Base-by-base conservation (phyloP, 2,329 filamentous ascomycete genomes). In the Zymoseptoria ardabiliae region DNA sequence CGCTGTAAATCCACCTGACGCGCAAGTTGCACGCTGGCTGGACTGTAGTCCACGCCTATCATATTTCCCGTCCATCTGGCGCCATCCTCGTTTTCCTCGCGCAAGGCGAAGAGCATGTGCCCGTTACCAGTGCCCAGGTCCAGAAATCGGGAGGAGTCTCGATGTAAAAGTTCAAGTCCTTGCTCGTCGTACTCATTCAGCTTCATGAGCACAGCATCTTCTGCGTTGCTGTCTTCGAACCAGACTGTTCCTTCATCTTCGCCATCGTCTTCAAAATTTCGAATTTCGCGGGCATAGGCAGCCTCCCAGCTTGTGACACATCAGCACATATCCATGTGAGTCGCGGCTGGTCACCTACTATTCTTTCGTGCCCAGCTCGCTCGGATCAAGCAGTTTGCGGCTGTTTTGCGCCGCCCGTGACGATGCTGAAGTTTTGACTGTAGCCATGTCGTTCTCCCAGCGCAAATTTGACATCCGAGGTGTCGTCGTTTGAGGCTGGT, bases 111-210 rank as follows among this genome's bases (percentile, higher is more conserved):
- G n/a, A 97, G 80, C 71, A 97, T 82, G 68, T 91, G 90, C 1
- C 93, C 94, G 76, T 99, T 99, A 1, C 94, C 94, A 10, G 91
- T 97, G 20, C 94, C 94, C 0, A 99, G 81, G 72, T 99, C 94
- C 0, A 97, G 79, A 61, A 96, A 86, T 1, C 82, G 76, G 10
- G 83, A 79, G n/a, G 73, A 68, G 4, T 69, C 53, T 56, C 71
- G 79, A 64, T 73, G 71, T 63, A 84, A 71, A 25, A 79, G 75
- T 1, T 74, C 74, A 13, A 56, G 58, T 17, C 20, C 54, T 13
- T 78, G 74, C 3, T 78, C 75, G 3, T 78, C 78, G 7, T 96
- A 82, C 5, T 68, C 62, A 13, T 74, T 73, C 5, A 81, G 74
- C 72, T 88, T 91, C 9, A 78, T 74, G 22, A 96, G 75, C 61